Conservation (phyloP, 2,329 filamentous ascomycete genomes). For the Truncatella angustata region DNA sequence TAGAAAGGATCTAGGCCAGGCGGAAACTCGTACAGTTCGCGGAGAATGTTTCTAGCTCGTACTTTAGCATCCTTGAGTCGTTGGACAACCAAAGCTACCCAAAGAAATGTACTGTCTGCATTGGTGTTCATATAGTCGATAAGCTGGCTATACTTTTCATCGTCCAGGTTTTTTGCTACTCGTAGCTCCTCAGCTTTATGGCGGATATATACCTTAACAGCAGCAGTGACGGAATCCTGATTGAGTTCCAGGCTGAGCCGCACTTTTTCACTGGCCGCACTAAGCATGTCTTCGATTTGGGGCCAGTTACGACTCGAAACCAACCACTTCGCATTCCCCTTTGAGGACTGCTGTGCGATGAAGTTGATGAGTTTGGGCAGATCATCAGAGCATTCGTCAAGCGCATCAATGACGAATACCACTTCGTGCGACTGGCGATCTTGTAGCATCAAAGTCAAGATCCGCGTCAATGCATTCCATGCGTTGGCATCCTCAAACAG, state of each 20-base stretch:
- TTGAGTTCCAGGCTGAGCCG: slow-evolving; percentile 38
- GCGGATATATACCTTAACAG: slow-evolving; percentile 35
- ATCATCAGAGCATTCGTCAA: too few species aligned
- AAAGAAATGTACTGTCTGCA: slow-evolving; percentile 40
- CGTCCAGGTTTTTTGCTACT: background rate
- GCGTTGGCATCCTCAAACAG: too few species aligned
- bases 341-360: too few species aligned
- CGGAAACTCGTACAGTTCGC: slow-evolving; percentile 23
- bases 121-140: too few species aligned
- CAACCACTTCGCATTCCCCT: too few species aligned
- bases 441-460: too few species aligned
- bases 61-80: slow-evolving; percentile 21
- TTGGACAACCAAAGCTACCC: slow-evolving; percentile 39
- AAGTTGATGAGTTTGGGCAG: too few species aligned
- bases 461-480: too few species aligned
- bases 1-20: slow-evolving; percentile 36
- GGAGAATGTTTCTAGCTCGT: slow-evolving; percentile 10
- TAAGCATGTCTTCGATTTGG: slow-evolving; percentile 32
- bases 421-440: too few species aligned
- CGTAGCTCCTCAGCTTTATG: slow-evolving; percentile 24
- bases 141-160: background rate
- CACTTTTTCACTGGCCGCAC: slow-evolving; percentile 14
- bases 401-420: too few species aligned
- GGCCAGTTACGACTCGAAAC: slow-evolving; percentile 41
- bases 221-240: slow-evolving; percentile 26